These are phyloP conservation scores for Tetracladium marchalianum DNA, from an alignment of 495 filamentous ascomycete species.

Conservation along the genomic window DNA sequence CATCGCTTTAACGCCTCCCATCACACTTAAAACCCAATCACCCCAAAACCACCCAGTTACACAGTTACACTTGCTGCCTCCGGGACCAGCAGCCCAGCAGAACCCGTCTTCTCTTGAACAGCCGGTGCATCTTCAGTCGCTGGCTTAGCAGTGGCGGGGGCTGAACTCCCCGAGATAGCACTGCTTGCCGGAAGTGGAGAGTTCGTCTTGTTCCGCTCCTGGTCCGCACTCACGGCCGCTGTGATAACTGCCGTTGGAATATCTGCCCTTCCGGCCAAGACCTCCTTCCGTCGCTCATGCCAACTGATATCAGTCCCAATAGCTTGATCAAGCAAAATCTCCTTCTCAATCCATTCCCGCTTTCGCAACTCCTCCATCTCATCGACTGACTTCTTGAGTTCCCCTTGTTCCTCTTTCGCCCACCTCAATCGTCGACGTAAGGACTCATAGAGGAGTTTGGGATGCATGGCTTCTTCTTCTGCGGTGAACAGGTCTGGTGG, in stretches of 20 bases:
- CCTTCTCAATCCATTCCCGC: constrained; percentile 79
- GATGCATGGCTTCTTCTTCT: constrained; percentile 59
- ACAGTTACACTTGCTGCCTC: too few species aligned
- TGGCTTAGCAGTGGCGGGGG: too few species aligned
- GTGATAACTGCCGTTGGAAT: constrained; percentile 2
- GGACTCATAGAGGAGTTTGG: constrained; percentile 59
- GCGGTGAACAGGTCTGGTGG: constrained; percentile 43
- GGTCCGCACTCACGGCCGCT: too few species aligned
- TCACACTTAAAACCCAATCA: too few species aligned
- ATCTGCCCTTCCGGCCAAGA: constrained; percentile 11
- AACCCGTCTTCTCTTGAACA: too few species aligned
- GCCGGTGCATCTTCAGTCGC: too few species aligned
- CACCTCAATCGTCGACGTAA: constrained; percentile 72
- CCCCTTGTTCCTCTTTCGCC: constrained; percentile 60
- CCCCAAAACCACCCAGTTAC: too few species aligned
- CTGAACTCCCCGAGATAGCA: too few species aligned
- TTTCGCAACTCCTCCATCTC: constrained; percentile 55
- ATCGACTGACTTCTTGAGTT: constrained; percentile 53
- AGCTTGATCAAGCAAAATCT: constrained; percentile 48
- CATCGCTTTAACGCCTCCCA: too few species aligned
- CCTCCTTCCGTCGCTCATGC: constrained; percentile 32
- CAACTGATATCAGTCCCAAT: constrained; percentile 41
- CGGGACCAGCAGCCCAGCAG: too few species aligned
- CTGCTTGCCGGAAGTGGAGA: too few species aligned
- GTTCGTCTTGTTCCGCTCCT: too few species aligned